Percentiles rank a stretch among this genome's conserved stretches.
These are phyloP conservation scores for Plasmodium malariae DNA, from an alignment of 169 alveolate genomes.

Conservation along the genomic window DNA sequence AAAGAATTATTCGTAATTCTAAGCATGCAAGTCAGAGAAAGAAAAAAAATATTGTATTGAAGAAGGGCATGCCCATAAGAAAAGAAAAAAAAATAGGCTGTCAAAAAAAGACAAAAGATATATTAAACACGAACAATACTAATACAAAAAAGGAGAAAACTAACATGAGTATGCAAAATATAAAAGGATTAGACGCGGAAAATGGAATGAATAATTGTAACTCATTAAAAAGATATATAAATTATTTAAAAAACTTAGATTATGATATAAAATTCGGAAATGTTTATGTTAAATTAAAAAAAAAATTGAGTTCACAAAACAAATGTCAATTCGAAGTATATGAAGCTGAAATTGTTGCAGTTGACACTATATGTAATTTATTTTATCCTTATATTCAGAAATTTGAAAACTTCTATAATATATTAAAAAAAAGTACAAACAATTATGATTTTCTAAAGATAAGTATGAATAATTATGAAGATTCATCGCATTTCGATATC, in stretches of 20 bases:
- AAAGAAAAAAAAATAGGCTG: background rate
- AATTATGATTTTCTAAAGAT: constrained; percentile 53
- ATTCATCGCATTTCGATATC: background rate
- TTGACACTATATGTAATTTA: constrained; percentile 44
- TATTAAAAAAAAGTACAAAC: constrained; percentile 47
- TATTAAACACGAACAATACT: background rate
- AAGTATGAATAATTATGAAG: constrained; percentile 2
- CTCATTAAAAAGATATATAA: constrained; percentile 28
- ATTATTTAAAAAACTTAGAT: constrained; percentile 31
- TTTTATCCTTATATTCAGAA: constrained; percentile 25
- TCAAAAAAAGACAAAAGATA: background rate
- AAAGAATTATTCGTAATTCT: constrained; percentile 7
- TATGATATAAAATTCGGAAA: constrained; percentile 73
- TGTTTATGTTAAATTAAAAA: constrained; percentile 47
- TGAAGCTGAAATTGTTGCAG: constrained; percentile 69
- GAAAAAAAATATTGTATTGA: background rate
- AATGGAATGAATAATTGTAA: background rate
- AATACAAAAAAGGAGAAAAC: constrained; percentile 4
- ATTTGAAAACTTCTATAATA: constrained; percentile 32
- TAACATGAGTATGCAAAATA: background rate
- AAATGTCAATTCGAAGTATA: constrained; percentile 75
- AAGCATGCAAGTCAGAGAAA: background rate
- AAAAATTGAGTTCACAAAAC: constrained; percentile 70
- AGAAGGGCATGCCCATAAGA: background rate
- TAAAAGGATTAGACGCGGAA: background rate